These are phyloP conservation scores for Phytopythium oedochilum DNA, from an alignment of 352 stramenopile species.

Conservation along the genomic window DNA sequence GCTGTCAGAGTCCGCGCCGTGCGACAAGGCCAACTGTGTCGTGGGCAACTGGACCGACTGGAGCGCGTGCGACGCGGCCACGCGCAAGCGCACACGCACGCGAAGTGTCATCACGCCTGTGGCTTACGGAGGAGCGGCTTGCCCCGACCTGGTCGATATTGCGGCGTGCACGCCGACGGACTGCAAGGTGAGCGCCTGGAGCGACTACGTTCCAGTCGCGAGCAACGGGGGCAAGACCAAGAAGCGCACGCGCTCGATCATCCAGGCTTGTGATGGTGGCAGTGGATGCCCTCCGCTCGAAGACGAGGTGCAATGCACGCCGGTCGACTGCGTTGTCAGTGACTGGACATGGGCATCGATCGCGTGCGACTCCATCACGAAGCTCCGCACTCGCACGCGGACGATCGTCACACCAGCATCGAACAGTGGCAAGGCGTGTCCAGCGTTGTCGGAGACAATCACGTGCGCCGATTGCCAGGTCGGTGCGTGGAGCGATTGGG, in stretches of 20 bases:
- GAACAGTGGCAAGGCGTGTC: slow-evolving; percentile 32
- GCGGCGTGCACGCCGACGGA: slow-evolving; percentile 36
- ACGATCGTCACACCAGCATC: slow-evolving; percentile 14
- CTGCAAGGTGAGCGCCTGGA: slow-evolving; percentile 50
- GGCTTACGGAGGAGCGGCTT: slow-evolving; percentile 32
- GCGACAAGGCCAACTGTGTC: slow-evolving; percentile 41
- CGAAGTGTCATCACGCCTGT: slow-evolving; percentile 25
- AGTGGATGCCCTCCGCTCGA: slow-evolving; percentile 33
- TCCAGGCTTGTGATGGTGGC: slow-evolving; percentile 31
- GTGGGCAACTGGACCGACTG: slow-evolving; percentile 37
- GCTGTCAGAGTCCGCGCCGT: slow-evolving; percentile 22
- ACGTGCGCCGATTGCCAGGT: slow-evolving; percentile 51
- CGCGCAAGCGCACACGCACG: slow-evolving; percentile 33
- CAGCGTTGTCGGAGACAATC: slow-evolving; percentile 19
- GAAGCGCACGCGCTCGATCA: slow-evolving; percentile 27
- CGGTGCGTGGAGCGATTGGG: slow-evolving; percentile 40
- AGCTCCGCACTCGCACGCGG: slow-evolving; percentile 22
- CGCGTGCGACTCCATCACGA: slow-evolving; percentile 24
- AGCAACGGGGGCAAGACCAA: slow-evolving; percentile 45
- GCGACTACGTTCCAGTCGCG: slow-evolving; percentile 29
- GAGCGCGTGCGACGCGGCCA: slow-evolving; percentile 38
- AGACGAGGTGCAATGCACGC: slow-evolving; percentile 45
- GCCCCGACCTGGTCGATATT: slow-evolving; percentile 25
- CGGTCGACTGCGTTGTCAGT: slow-evolving; percentile 51
- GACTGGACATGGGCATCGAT: slow-evolving; percentile 47